Percentiles rank a stretch among this genome's conserved stretches.
Evolutionary conservation across 106 monocot genomes (phyloP).

Genomic region (Narthecium ossifragum): DNA sequence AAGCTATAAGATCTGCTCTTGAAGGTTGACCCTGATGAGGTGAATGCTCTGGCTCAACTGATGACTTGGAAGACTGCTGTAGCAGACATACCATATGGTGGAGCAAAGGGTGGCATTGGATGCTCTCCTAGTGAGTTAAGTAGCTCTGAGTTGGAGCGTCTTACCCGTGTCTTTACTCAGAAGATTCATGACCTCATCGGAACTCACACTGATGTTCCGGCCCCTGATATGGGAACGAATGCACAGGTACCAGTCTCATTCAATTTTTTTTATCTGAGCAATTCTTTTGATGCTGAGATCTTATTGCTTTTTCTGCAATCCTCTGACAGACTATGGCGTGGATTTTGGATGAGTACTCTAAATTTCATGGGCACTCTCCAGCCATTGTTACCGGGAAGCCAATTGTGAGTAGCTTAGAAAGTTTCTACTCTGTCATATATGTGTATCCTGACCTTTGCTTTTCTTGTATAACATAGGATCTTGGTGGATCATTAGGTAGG

Average conservation of each 20-base stretch:
- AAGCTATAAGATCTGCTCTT: too few species aligned
- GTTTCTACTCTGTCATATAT: neutral
- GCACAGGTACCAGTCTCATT: constrained; percentile 45
- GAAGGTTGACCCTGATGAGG: constrained; percentile 91
- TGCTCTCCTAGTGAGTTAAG: constrained; percentile 73
- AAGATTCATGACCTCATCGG: constrained; percentile 92
- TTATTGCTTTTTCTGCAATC: too few species aligned
- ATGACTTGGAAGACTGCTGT: constrained; percentile 99
- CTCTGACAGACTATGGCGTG: constrained; percentile 90
- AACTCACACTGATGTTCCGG: constrained; percentile 77
- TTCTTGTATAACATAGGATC: constrained; percentile 43
- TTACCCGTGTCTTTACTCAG: constrained; percentile 87
- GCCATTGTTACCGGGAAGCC: constrained; percentile 94
- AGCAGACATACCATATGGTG: constrained; percentile 84
- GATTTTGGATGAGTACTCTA: constrained; percentile 95
- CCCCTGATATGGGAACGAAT: constrained; percentile 99
- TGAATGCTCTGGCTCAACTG: constrained; percentile 91
- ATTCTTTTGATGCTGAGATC: too few species aligned
- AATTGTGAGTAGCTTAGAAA: constrained; percentile 43
- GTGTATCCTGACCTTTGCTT: neutral
- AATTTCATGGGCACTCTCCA: constrained; percentile 62
- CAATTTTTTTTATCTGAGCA: neutral
- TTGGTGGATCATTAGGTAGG: constrained; percentile 90
- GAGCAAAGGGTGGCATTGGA: constrained; percentile 93
- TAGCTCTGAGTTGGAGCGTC: constrained; percentile 68